phyloP scores from a whole-genome alignment of 2,329 filamentous ascomycete genomes.

The Hirsutella rhossiliensis region DNA sequence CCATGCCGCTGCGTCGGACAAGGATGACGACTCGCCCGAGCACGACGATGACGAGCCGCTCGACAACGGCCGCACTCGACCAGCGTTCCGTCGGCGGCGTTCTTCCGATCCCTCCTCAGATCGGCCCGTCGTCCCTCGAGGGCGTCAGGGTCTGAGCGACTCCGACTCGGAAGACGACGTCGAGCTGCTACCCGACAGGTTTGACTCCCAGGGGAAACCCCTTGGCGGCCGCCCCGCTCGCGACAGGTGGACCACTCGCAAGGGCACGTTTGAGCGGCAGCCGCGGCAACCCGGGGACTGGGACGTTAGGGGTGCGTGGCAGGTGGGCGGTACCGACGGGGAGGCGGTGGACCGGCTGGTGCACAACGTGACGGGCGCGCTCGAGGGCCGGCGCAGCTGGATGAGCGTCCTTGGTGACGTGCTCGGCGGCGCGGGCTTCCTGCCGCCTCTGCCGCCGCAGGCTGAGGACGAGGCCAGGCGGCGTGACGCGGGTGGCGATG shows the following conservation, averaged over 20 bases:
- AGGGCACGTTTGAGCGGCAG: slow-evolving; percentile 30
- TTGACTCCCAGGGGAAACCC: slow-evolving; percentile 30
- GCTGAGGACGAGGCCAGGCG: background rate
- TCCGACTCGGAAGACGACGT: slow-evolving; percentile 23
- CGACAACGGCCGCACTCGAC: slow-evolving; percentile 7
- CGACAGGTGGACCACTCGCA: slow-evolving; percentile 21
- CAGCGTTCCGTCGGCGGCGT: slow-evolving; percentile 11
- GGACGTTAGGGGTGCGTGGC: slow-evolving; percentile 30
- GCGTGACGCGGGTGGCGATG: slow-evolving; percentile 3
- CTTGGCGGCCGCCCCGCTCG: slow-evolving; percentile 16
- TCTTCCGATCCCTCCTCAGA: slow-evolving; percentile 23
- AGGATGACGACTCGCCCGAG: slow-evolving; percentile 7
- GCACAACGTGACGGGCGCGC: slow-evolving; percentile 13
- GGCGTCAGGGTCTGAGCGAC: slow-evolving; percentile 8
- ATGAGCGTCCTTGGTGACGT: slow-evolving; percentile 17
- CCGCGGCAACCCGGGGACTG: slow-evolving; percentile 18
- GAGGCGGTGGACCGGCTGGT: slow-evolving; percentile 25
- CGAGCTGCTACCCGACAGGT: slow-evolving; percentile 34
- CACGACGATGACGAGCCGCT: background rate
- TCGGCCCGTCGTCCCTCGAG: slow-evolving; percentile 11
- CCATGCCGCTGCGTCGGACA: slow-evolving; percentile 8
- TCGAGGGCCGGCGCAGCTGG: slow-evolving; percentile 19
- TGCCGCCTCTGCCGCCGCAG: slow-evolving; percentile 2
- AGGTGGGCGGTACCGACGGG: slow-evolving; percentile 29
- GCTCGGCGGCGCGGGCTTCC: slow-evolving; percentile 13